Base-by-base conservation (phyloP, 768 basidiomycete species). In the Paxillus ammoniavirescens region DNA sequence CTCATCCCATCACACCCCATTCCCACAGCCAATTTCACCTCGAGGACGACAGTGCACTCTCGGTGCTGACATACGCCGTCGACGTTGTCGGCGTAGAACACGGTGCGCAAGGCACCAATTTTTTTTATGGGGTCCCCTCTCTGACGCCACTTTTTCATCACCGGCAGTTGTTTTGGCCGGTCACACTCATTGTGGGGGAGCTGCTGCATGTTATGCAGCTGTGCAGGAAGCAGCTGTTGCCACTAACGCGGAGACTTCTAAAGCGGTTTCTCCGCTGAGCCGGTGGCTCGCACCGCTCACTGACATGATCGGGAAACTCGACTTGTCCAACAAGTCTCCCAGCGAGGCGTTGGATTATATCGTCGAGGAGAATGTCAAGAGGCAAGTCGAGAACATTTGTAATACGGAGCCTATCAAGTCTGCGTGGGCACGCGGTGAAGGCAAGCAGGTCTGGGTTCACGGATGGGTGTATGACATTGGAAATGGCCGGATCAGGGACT, bases 171-270 rank as follows among this genome's bases (percentile, higher is more conserved):
- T 91, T 56, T 73, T 95, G 61, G 89, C 87, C 23, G 93, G 93
- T 15, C 93, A 96, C 66, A 84, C 86, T 10, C 75, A 82, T 51
- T 96, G 93, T 65, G 93, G 91, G 50, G 93, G 93, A 48, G 87
- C 82, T 3, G 67, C 72, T 0, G 83, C 86, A 5, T 82, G 82
- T 46, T 70, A 82, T 38, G 61, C 66, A 0, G 79, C 82, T 41
- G 76, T 73, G 33, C 68, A 73, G 52, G 70, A 67, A n/a, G 63
- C 71, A 14, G 50, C 59, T 7, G 60, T 70, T 13, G 50, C 59
- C 8, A 59, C 75, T 47, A 13, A 44, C 40, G 1, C 28, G 4
- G 4, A 5, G 5, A 49, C 63, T 26, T 55, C 67, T 15, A 56
- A 76, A 30, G 60, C 72, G 21, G 70, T 77, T 18, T 73, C 77